Conservation (phyloP, 1,139 yeast genomes). For the Wickerhamomyces sp. region DNA sequence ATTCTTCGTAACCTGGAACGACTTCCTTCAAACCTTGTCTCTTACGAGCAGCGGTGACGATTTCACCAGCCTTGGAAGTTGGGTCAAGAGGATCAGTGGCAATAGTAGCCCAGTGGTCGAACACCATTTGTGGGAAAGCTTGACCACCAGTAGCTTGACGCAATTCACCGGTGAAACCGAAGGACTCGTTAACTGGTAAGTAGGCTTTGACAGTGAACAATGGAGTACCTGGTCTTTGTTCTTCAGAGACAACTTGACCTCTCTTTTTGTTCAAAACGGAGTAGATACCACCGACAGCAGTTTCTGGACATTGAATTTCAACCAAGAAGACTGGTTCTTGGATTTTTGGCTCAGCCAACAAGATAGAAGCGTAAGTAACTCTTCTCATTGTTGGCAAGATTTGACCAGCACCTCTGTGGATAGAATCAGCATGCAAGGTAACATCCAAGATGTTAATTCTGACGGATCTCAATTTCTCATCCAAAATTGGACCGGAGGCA, state of each 20-base stretch:
- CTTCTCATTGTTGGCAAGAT: conserved; percentile 99
- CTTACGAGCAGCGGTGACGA: conserved; percentile 87
- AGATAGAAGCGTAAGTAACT: conserved; percentile 97
- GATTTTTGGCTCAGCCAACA: conserved; percentile 97
- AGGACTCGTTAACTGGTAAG: conserved; percentile 99
- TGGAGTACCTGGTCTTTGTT: conserved; percentile 99
- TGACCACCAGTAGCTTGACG: conserved; percentile 99
- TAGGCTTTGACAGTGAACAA: conserved; percentile 98
- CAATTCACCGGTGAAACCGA: conserved; percentile 99
- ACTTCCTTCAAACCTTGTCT: conserved; percentile 96
- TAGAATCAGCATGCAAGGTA: conserved; percentile 99
- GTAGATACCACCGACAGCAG: conserved; percentile 99
- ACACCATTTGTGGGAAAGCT: conserved; percentile 99
- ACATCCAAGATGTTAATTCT: conserved; percentile 99
- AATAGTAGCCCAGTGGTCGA: conserved; percentile 96
- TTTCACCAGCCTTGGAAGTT: conserved; percentile 89
- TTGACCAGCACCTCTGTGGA: conserved; percentile 99
- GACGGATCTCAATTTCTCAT: conserved; percentile 93
- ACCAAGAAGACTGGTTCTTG: conserved; percentile 99
- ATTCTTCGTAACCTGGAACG: conserved; percentile 99
- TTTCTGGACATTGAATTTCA: conserved; percentile 99
- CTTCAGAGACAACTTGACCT: conserved; percentile 99
- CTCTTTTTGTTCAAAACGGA: conserved; percentile 99
- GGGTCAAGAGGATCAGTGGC: conserved; percentile 92
- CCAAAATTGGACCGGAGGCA: conserved; percentile 98